Conservation (phyloP, 345 rosid species). For the Passiflora organensis region DNA sequence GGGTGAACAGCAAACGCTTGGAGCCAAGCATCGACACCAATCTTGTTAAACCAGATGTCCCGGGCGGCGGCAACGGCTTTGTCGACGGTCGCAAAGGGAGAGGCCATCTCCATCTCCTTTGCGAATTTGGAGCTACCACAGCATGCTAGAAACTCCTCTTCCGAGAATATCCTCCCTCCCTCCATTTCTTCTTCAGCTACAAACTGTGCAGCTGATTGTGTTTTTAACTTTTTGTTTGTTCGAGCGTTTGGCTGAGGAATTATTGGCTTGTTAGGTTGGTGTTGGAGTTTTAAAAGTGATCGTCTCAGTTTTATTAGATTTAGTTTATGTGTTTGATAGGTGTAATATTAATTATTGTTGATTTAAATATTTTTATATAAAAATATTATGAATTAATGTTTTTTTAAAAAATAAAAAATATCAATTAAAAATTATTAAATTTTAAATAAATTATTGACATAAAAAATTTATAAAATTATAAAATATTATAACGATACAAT, state of each 20-base stretch:
- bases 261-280: no score
- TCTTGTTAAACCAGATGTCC: slow-evolving; percentile 75
- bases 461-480: no score
- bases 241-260: not conserved
- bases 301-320: no score
- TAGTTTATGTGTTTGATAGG: no score
- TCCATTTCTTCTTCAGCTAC: not conserved
- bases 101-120: slow-evolving; percentile 47
- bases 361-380: no score
- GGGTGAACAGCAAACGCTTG: slow-evolving; percentile 92
- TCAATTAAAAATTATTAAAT: no score
- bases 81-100: slow-evolving; percentile 53
- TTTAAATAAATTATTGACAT: no score
- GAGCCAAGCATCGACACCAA: slow-evolving; percentile 79
- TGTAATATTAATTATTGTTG: no score
- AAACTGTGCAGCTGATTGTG: not conserved
- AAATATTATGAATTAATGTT: no score
- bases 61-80: slow-evolving; percentile 51
- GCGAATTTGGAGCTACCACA: slow-evolving; percentile 80
- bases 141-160: slow-evolving; percentile 63
- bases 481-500: no score
- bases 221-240: not conserved
- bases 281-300: no score
- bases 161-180: slow-evolving; percentile 33
- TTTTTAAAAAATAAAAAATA: no score